These are phyloP conservation scores for Xylariaceae sp. DNA, from an alignment of 2,329 filamentous ascomycete genomes.

Conservation along the genomic window DNA sequence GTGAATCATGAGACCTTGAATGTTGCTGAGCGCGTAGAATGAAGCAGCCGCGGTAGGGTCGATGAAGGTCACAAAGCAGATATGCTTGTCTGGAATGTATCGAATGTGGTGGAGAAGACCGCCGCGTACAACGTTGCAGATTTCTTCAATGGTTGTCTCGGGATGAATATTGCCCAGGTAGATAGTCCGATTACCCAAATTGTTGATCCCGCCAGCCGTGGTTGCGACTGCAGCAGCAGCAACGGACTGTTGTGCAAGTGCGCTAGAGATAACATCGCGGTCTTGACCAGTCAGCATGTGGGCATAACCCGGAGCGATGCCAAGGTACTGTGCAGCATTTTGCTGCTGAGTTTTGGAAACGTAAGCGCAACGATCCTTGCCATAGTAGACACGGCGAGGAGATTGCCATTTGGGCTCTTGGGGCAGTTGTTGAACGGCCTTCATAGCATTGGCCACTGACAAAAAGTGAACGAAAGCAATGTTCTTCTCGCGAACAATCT, in stretches of 20 bases:
- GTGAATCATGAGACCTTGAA: conserved; percentile 98
- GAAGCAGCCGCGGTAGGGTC: conserved; percentile 96
- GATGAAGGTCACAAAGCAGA: conserved; percentile 99
- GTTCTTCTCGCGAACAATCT: conserved; percentile 95
- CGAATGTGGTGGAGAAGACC: conserved; percentile 96
- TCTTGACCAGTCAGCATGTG: conserved; percentile 96
- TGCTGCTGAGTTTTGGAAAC: conserved; percentile 99
- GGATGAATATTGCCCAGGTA: conserved; percentile 99
- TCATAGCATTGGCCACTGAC: conserved; percentile 94
- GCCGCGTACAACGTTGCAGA: conserved; percentile 96
- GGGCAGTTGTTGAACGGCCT: conserved; percentile 92
- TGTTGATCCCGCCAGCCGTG: conserved; percentile 93
- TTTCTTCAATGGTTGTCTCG: conserved; percentile 98
- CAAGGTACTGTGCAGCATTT: conserved; percentile 96
- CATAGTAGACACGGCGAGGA: conserved; percentile 94
- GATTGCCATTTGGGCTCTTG: conserved; percentile 97
- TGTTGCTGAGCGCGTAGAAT: conserved; percentile 95
- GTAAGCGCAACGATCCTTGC: conserved; percentile 97
- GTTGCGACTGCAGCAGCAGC: conserved; percentile 95
- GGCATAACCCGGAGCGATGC: conserved; percentile 93
- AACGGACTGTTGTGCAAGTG: conserved; percentile 94
- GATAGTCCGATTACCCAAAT: conserved; percentile 94
- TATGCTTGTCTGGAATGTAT: conserved; percentile 99
- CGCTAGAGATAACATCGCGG: conserved; percentile 93
- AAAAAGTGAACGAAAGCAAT: conserved; percentile 98